Evolutionary conservation across 345 rosid genomes (phyloP), one percentile per base, ranked within the genome.

Genomic region (Eucalyptus victrix): DNA sequence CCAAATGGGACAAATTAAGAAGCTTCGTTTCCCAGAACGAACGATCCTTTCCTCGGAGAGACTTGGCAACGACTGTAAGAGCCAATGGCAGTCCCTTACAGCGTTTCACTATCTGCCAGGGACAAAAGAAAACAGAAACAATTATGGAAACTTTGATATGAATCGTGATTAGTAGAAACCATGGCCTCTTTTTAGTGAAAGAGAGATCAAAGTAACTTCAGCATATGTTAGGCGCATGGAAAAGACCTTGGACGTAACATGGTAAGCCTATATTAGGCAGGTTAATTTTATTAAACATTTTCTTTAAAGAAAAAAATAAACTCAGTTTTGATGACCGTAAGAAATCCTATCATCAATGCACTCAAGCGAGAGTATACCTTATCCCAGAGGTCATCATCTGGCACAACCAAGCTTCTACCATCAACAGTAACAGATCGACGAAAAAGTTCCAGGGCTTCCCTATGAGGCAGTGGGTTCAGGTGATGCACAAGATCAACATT

Each of bases 391-490:
- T 23, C 26, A 21, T 23, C 26, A 56, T 23, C 60, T 23, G 60
- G 6, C 2, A 5, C 26, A 23, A 21, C 12, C 28, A 23, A 51
- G 4, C 9, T 51, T 56, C 54, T 28, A 60, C 28, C 67, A 28
- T 60, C 16, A 1, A 60, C 67, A 26, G 67, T 2, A 28, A 60
- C 67, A 60, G n/a, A 60, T 26, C 0, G 67, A 60, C n/a, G n/a
- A 86, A 96, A 95, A 89, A 96, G 95, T 56, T 88, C 58, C 89
- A 49, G 86, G 4, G 97, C 93, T 87, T 93, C 91, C 85, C 88
- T 76, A 45, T 87, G 88, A 80, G 89, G 81, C 90, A 96, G 80
- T 40, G 94, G 93, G 42, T 90, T 69, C 90, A 95, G 69, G 87
- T 37, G 67, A 90, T 92, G 86, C 12, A 49, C 88, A 18, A 44